Evolutionary conservation across 163 green algal species (phyloP).

Genomic region (Prototheca stagnorum): DNA sequence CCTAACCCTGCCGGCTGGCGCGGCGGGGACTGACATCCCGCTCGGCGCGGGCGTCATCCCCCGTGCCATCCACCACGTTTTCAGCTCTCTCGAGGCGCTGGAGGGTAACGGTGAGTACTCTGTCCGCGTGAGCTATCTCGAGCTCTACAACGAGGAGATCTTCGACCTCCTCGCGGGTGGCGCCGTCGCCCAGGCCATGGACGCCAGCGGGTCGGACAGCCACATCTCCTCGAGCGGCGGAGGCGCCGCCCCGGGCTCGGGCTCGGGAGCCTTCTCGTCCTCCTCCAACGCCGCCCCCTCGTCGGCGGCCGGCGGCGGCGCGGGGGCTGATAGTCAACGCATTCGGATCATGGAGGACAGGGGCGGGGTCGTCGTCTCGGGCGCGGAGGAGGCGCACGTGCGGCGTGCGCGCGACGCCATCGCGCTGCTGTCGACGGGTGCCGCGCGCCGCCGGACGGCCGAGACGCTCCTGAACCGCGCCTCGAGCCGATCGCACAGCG

Average conservation of each 20-base stretch:
- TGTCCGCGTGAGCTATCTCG: slow-evolving; percentile 86
- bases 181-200: slow-evolving; percentile 1
- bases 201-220: no score
- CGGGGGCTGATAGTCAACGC: background rate
- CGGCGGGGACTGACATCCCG: slow-evolving; percentile 20
- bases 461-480: slow-evolving; percentile 96
- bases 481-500: slow-evolving; percentile 74
- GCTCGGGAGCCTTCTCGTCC: no score
- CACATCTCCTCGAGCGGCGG: no score
- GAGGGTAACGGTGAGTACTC: slow-evolving; percentile 47
- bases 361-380: slow-evolving; percentile 67
- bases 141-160: slow-evolving; percentile 99
- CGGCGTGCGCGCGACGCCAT: slow-evolving; percentile 51
- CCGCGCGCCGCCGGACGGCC: slow-evolving; percentile 71
- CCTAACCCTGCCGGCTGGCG: no score
- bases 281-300: background rate
- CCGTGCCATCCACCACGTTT: slow-evolving; percentile 88
- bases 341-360: slow-evolving; percentile 76
- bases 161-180: slow-evolving; percentile 75
- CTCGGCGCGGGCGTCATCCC: slow-evolving; percentile 79
- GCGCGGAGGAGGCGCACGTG: slow-evolving; percentile 88
- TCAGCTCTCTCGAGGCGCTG: slow-evolving; percentile 60
- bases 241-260: no score
- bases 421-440: slow-evolving; percentile 71
- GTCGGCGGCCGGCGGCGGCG: background rate